Evolutionary conservation across 768 basidiomycete species (phyloP).

Genomic region (Cystofilobasidium capitatum): DNA sequence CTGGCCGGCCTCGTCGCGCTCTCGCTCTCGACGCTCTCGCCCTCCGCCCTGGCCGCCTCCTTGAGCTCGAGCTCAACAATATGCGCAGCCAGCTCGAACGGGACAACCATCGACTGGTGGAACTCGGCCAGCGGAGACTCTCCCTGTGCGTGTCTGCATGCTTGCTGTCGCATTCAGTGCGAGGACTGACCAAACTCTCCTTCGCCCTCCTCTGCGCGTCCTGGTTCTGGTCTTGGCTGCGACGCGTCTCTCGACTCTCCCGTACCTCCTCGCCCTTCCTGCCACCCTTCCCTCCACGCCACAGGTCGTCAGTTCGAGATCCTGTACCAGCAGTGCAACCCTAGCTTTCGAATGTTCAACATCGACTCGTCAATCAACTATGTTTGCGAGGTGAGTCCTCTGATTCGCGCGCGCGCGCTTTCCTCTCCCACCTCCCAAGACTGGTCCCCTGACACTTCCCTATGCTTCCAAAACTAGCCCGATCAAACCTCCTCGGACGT

Average conservation of each 20-base stretch:
- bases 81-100: not conserved
- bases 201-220: not conserved
- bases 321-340: constrained; percentile 10
- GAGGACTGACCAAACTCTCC: not conserved
- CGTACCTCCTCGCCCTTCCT: not conserved
- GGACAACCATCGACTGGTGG: not conserved
- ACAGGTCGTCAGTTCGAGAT: not conserved
- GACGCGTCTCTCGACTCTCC: too few species aligned
- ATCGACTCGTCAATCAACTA: not conserved
- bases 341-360: constrained; percentile 1
- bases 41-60: not conserved
- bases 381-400: not conserved
- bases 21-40: not conserved
- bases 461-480: not conserved
- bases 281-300: not conserved
- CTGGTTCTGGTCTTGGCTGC: too few species aligned
- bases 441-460: not conserved
- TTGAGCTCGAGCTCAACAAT: not conserved
- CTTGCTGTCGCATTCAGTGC: not conserved
- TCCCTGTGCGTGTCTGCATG: not conserved
- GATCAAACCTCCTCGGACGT: not conserved
- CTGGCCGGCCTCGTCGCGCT: not conserved
- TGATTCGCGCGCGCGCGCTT: not conserved
- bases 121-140: not conserved
- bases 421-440: not conserved